These are phyloP conservation scores for Sonneratia caseolaris DNA, from an alignment of 345 rosid species.

Conservation along the genomic window DNA sequence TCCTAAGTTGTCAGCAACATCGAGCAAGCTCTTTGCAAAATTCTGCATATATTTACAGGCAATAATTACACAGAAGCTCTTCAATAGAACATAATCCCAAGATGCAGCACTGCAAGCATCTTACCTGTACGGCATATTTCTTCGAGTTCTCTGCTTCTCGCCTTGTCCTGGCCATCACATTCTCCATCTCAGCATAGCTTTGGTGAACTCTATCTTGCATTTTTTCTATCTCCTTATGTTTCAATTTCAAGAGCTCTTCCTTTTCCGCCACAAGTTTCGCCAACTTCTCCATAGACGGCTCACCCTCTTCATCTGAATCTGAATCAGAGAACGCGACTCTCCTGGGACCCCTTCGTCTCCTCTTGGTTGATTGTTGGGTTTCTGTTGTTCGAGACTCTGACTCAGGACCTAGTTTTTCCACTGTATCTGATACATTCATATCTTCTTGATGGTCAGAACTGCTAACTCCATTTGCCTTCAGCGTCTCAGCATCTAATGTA, in stretches of 20 bases:
- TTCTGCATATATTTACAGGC: conserved; percentile 33
- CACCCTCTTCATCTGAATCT: conserved; percentile 54
- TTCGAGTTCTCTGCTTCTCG: conserved; percentile 86
- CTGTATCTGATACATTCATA: conserved; percentile 15
- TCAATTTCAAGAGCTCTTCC: conserved; percentile 59
- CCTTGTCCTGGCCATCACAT: conserved; percentile 69
- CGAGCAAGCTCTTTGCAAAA: conserved; percentile 72
- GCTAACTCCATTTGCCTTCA: conserved; percentile 4
- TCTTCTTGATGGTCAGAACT: conserved; percentile 12
- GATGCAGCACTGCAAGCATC: background rate
- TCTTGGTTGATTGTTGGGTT: conserved; percentile 15
- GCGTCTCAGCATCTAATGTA: conserved; percentile 6
- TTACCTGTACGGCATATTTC: conserved; percentile 85
- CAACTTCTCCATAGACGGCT: conserved; percentile 62
- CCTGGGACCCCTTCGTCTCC: conserved; percentile 34
- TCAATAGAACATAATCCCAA: background rate
- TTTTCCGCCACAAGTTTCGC: conserved; percentile 64
- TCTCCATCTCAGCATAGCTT: conserved; percentile 76
- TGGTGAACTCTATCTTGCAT: conserved; percentile 80
- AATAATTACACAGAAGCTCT: background rate
- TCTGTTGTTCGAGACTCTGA: conserved; percentile 9
- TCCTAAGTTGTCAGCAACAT: conserved; percentile 86
- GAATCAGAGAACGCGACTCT: conserved; percentile 42
- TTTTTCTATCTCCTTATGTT: conserved; percentile 46
- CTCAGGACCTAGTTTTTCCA: conserved; percentile 28